Evolutionary conservation across 2,329 filamentous ascomycete genomes (phyloP).

Genomic region (Paraconiothyrium brasiliense): DNA sequence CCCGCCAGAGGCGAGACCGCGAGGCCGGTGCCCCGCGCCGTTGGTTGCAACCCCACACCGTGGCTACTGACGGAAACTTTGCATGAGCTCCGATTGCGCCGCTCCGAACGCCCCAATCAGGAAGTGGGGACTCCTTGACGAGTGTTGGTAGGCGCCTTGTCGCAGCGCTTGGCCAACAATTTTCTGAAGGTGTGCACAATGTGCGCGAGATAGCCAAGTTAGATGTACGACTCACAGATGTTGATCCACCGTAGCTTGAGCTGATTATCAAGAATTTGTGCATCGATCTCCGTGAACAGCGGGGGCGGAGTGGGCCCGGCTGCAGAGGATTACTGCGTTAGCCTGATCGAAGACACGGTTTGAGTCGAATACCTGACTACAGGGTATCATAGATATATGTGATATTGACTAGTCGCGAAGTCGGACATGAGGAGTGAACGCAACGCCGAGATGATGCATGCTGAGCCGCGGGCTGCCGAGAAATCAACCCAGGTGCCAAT

Average conservation of each 20-base stretch:
- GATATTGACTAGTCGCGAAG: constrained; percentile 19
- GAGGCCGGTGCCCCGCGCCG: constrained; percentile 6
- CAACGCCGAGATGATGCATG: constrained; percentile 28
- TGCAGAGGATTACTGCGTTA: not conserved
- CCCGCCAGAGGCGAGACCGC: constrained; percentile 18
- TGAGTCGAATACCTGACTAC: constrained; percentile 18
- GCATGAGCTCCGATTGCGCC: constrained; percentile 9
- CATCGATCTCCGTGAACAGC: constrained; percentile 2
- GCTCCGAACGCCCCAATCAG: constrained; percentile 4
- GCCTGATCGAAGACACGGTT: not conserved
- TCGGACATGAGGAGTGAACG: constrained; percentile 13
- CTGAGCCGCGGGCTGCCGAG: constrained; percentile 25
- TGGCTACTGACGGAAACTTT: not conserved
- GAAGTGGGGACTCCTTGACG: not conserved
- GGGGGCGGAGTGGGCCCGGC: constrained; percentile 6
- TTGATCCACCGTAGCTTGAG: not conserved
- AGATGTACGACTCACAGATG: not conserved
- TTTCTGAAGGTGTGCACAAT: not conserved
- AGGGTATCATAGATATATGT: constrained; percentile 24
- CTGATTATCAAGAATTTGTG: constrained; percentile 8
- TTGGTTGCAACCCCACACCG: constrained; percentile 15
- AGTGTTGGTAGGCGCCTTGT: not conserved
- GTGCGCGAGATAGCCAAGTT: not conserved
- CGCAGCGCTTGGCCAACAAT: not conserved
- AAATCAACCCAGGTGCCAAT: constrained; percentile 24